Conservation (phyloP, 1,284 basidiomycete species). For the Pascua sp. region DNA sequence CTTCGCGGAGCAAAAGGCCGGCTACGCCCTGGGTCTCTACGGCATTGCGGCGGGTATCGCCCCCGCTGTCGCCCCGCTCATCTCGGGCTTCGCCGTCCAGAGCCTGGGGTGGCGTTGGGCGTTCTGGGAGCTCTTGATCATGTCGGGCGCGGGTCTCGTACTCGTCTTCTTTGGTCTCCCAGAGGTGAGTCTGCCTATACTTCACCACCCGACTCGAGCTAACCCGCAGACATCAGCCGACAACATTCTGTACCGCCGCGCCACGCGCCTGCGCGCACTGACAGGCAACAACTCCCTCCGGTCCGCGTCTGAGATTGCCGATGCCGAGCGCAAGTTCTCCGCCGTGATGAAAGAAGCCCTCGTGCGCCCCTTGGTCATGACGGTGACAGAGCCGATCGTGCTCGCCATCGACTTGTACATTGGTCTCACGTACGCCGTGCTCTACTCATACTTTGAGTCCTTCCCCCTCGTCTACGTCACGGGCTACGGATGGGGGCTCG, state of each 20-base stretch:
- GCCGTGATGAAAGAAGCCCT: slow-evolving; percentile 39
- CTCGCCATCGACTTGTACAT: slow-evolving; percentile 34
- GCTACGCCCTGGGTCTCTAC: slow-evolving; percentile 64
- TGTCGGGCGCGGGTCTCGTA: slow-evolving; percentile 41
- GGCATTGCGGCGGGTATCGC: slow-evolving; percentile 46
- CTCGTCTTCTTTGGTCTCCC: slow-evolving; percentile 59
- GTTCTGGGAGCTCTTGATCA: slow-evolving; percentile 40
- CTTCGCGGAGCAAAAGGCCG: slow-evolving; percentile 60
- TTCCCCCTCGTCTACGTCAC: slow-evolving; percentile 16
- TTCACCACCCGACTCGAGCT: too few species aligned
- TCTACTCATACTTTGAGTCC: slow-evolving; percentile 40
- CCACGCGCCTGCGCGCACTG: slow-evolving; percentile 53
- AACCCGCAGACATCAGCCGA: slow-evolving; percentile 60
- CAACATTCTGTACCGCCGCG: slow-evolving; percentile 60
- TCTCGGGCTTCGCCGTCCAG: slow-evolving; percentile 50
- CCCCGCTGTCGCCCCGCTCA: slow-evolving; percentile 52
- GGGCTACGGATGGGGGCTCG: slow-evolving; percentile 39
- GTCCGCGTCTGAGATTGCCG: slow-evolving; percentile 36
- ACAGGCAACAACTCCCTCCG: slow-evolving; percentile 48
- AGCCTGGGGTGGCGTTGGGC: slow-evolving; percentile 49
- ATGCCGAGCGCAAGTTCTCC: slow-evolving; percentile 23
- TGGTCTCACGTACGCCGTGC: slow-evolving; percentile 36
- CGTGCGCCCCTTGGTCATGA: slow-evolving; percentile 38
- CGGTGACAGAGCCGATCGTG: slow-evolving; percentile 43
- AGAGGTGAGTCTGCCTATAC: slow-evolving; percentile 47